Evolutionary conservation across 2,329 filamentous ascomycete species (phyloP).

Genomic region (Colletotrichum sp.): DNA sequence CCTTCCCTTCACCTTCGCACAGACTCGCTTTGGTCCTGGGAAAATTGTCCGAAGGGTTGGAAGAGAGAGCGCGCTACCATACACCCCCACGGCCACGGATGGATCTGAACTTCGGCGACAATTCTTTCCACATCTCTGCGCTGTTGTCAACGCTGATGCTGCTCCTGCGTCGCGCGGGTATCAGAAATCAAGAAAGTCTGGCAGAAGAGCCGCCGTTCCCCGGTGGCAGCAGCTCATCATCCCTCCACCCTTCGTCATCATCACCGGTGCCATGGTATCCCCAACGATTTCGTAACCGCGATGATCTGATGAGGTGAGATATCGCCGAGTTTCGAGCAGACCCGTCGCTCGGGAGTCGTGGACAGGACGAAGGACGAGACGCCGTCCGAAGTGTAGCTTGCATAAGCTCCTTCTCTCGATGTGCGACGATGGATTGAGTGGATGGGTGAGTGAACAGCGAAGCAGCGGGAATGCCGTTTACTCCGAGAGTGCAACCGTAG

Average conservation of each 20-base stretch:
- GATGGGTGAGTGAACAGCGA: background rate
- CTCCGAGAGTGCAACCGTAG: background rate
- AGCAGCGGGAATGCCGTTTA: background rate
- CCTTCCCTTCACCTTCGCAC: background rate
- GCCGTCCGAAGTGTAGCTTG: slow-evolving; percentile 10
- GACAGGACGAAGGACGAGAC: slow-evolving; percentile 1
- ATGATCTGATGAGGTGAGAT: background rate
- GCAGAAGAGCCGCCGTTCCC: background rate
- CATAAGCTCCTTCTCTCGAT: background rate
- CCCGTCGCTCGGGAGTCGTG: background rate
- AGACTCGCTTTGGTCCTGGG: background rate
- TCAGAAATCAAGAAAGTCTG: background rate
- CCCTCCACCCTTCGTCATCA: slow-evolving; percentile 4
- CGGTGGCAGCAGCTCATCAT: background rate
- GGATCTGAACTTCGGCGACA: slow-evolving; percentile 13
- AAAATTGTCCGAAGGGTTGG: background rate
- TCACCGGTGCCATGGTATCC: background rate
- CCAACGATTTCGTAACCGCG: background rate
- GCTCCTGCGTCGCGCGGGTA: slow-evolving; percentile 3
- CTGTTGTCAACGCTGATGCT: background rate
- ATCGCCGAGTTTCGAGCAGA: background rate
- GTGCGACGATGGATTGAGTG: background rate
- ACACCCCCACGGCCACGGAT: slow-evolving; percentile 12
- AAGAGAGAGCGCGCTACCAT: background rate
- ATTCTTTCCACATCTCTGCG: background rate